phyloP scores from a whole-genome alignment of 2,329 filamentous ascomycete genomes.

The Helotiales sp. region DNA sequence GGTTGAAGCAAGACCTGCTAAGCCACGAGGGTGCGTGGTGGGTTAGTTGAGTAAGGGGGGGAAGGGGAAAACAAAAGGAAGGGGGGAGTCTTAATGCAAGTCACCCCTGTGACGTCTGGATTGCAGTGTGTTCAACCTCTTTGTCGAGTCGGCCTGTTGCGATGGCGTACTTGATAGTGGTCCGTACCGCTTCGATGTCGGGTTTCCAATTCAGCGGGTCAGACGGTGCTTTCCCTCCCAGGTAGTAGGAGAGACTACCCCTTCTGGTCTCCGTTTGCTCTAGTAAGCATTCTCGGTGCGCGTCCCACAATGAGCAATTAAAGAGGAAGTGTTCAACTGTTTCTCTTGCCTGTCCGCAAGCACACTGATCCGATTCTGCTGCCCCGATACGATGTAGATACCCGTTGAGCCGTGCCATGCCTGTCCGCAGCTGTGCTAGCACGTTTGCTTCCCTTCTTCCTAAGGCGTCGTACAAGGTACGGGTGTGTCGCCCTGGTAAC shows the following conservation, averaged over 20 bases:
- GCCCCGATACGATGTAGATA: constrained; percentile 33
- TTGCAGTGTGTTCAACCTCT: too few relatives aligned
- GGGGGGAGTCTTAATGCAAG: too few relatives aligned
- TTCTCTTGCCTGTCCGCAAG: constrained; percentile 23
- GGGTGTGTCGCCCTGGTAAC: constrained; percentile 28
- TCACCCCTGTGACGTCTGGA: too few relatives aligned
- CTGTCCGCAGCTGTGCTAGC: constrained; percentile 36
- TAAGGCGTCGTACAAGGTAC: constrained; percentile 34
- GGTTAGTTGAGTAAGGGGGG: too few relatives aligned
- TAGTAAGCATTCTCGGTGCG: neutral
- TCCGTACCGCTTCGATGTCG: neutral
- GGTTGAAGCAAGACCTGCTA: constrained; percentile 14
- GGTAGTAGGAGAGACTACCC: too few relatives aligned
- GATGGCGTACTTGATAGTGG: neutral
- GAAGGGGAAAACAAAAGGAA: too few relatives aligned
- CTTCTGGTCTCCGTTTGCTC: neutral
- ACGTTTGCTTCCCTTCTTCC: constrained; percentile 33
- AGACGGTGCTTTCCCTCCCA: neutral
- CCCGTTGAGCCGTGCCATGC: constrained; percentile 43
- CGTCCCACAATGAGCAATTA: neutral
- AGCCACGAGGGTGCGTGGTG: neutral
- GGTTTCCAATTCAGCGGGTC: neutral
- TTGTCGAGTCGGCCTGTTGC: too few relatives aligned
- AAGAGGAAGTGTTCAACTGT: too few relatives aligned
- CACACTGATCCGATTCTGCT: constrained; percentile 32